Base-by-base conservation (phyloP, 1,284 basidiomycete species). In the Fomitiporia mediterranea region DNA sequence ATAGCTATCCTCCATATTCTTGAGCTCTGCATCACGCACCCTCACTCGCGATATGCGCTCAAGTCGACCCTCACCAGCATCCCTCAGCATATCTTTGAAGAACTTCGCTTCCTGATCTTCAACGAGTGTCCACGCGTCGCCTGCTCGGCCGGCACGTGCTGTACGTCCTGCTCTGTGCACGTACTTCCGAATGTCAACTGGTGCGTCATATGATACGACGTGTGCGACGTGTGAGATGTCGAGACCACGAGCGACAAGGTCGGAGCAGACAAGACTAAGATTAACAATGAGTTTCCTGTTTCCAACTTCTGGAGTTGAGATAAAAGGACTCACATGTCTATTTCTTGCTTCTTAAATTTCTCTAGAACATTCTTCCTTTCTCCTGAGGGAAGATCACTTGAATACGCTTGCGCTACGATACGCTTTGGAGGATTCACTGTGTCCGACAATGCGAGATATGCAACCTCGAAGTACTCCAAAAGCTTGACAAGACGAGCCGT, bases 181-280 rank as follows among this genome's bases (percentile, higher is more conserved):
- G 67, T 99, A 98, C 70, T 98, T 98, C 50, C 92, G 83, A 81
- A 97, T 91, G 67, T 98, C 96, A n/a, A 98, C 81, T 1, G 96
- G 95, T 2, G 86, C 86, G 69, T 98, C 96, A 70, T 98, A 98
- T 61, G 86, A 94, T 38, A 99, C 81, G 28, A 98, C 96, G 70
- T 98, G 90, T 9, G 84, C 82, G 43, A 98, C 93, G 58, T 91
- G 82, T 50, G 86, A 90, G 57, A 99, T 88, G 69, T 99, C 97
- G 58, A 98, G 94, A n/a, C 96, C 97, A 60, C 97, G 84, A 7
- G 96, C 91, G 59, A 98, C 91, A 17, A 99, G 77, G 73, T 99
- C 96, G 1, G 95, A 98, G 67, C 93, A 97, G 7, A 99, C 81
- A 17, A 99, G 76, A 60, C 94, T 96, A 51, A 9, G 17, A 19